A percentile compares a stretch with the other conserved stretches of the same genome.
Evolutionary conservation across 2,329 filamentous ascomycete species (phyloP).

Genomic region (Botrytis tulipae): DNA sequence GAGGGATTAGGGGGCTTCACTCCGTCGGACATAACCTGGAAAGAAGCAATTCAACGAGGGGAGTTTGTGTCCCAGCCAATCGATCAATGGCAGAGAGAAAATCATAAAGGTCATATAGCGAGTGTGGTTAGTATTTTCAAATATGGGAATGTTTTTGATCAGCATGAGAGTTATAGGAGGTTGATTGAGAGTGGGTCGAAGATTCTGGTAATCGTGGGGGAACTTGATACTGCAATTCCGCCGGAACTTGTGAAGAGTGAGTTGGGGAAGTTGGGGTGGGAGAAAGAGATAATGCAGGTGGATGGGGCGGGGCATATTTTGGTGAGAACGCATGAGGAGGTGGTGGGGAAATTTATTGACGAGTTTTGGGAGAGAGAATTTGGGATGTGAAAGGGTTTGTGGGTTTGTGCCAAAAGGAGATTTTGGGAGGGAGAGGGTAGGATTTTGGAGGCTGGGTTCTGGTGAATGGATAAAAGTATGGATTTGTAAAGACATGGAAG

Average conservation of each 20-base stretch:
- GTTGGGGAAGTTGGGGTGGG: not conserved
- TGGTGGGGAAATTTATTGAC: not conserved
- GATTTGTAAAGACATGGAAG: not conserved
- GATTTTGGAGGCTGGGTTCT: too few species aligned
- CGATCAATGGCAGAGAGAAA: constrained; percentile 47
- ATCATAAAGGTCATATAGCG: constrained; percentile 47
- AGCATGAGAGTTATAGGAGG: constrained; percentile 12
- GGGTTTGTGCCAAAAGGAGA: not conserved
- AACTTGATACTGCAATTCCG: not conserved
- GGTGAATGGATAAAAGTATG: not conserved
- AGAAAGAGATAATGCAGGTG: not conserved
- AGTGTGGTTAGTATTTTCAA: constrained; percentile 48
- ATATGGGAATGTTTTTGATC: constrained; percentile 46
- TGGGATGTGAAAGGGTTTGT: not conserved
- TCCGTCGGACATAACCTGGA: constrained; percentile 45
- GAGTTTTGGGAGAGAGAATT: not conserved
- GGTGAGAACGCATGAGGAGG: not conserved
- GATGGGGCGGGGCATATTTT: not conserved
- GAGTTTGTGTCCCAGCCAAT: constrained; percentile 50
- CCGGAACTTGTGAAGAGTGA: not conserved
- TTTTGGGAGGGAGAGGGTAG: not conserved
- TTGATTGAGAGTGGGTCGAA: not conserved
- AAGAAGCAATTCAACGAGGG: constrained; percentile 42
- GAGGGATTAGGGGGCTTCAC: constrained; percentile 41
- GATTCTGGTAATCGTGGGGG: not conserved